Percentiles rank a stretch among this genome's conserved stretches.
Conservation (phyloP, 768 basidiomycete species). For the Udeniomyces megalosporus region DNA sequence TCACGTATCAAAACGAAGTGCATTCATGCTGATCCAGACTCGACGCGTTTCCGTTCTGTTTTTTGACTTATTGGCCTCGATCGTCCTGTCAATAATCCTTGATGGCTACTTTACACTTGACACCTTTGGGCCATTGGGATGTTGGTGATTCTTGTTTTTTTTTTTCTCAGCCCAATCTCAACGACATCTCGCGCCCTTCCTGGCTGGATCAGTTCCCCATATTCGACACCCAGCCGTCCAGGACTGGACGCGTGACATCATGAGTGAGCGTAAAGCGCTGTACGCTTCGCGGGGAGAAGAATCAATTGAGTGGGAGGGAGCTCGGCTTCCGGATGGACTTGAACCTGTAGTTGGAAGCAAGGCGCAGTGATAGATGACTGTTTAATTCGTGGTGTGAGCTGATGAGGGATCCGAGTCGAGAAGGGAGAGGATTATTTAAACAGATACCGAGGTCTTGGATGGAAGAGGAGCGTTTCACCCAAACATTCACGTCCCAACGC, state of each 20-base stretch:
- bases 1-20: neutral
- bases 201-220: constrained; percentile 19
- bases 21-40: no score
- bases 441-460: no score
- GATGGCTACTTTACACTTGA: no score
- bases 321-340: constrained; percentile 17
- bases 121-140: neutral
- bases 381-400: no score
- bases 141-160: neutral
- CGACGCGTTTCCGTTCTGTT: neutral
- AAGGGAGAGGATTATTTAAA: no score
- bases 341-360: neutral
- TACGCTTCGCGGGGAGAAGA: constrained; percentile 24
- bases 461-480: no score
- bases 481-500: no score
- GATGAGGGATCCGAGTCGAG: no score
- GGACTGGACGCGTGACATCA: constrained; percentile 26
- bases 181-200: constrained; percentile 8
- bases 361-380: neutral
- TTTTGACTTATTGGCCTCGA: neutral
- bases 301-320: constrained; percentile 21
- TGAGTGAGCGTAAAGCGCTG: constrained; percentile 25
- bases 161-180: constrained; percentile 9
- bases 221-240: constrained; percentile 28
- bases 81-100: no score